These are phyloP conservation scores for Suillus alpinus DNA, from an alignment of 768 basidiomycete genomes.

Conservation along the genomic window DNA sequence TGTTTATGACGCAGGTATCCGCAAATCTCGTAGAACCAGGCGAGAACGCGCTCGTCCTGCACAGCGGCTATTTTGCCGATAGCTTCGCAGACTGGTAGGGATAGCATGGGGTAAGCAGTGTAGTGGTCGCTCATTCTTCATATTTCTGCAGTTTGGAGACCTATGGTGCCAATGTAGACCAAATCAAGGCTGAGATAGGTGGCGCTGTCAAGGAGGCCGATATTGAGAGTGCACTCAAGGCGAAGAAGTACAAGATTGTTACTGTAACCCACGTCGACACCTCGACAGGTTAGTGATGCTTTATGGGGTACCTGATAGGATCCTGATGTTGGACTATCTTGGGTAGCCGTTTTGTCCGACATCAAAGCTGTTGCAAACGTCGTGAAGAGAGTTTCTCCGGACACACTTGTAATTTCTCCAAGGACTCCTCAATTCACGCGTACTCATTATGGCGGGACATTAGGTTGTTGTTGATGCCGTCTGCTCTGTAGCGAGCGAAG, in stretches of 20 bases:
- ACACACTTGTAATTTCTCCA: constrained; percentile 60
- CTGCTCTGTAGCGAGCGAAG: constrained; percentile 94
- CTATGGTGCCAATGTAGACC: constrained; percentile 86
- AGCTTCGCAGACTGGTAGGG: constrained; percentile 80
- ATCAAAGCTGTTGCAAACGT: constrained; percentile 72
- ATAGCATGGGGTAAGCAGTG: neutral
- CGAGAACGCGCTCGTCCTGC: constrained; percentile 77
- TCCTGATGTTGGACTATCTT: neutral
- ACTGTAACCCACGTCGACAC: constrained; percentile 97
- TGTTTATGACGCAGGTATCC: constrained; percentile 53
- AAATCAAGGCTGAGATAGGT: constrained; percentile 82
- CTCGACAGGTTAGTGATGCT: constrained; percentile 58
- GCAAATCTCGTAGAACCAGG: constrained; percentile 86
- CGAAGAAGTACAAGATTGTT: constrained; percentile 83
- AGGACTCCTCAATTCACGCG: neutral
- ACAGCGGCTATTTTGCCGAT: constrained; percentile 94
- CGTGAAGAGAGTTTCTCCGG: constrained; percentile 75
- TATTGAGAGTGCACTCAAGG: constrained; percentile 66
- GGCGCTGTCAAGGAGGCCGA: constrained; percentile 59
- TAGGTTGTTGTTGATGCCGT: constrained; percentile 89
- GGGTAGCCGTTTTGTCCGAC: constrained; percentile 77
- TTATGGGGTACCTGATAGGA: neutral
- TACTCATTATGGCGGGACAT: neutral
- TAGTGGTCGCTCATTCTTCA: neutral
- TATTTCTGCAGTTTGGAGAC: constrained; percentile 58